Evolutionary conservation across 176 grass and related monocot species (phyloP), one percentile per base, ranked within the genome.

Genomic region (Aegilops tauschii): DNA sequence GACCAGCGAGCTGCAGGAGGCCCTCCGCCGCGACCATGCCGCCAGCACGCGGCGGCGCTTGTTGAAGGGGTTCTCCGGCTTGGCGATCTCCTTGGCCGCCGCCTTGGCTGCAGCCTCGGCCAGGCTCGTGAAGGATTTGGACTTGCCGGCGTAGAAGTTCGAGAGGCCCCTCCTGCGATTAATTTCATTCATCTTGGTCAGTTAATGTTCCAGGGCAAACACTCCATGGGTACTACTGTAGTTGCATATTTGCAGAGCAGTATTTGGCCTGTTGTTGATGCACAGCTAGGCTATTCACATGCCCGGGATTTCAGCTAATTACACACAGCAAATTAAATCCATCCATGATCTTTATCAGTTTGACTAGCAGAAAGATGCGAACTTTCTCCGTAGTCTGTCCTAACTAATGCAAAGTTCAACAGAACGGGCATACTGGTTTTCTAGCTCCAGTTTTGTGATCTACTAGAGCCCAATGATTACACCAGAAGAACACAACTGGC

Each of bases 21-120:
- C 90, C 14, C 82, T 69, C 12, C 92, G 82, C 49, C 85, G 76
- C 4, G 88, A 89, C 84, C 87, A 93, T 3, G 90, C 88, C 3
- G 83, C 85, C 17, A 91, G 82, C 27, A 95, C 61, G 36, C 93
- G 90, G 9, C 92, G 86, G 12, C 93, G 86, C 80, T 97, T 97
- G 89, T 97, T 97, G 85, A 97, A 95, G 2, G 93, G 93, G 79
- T 95, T 97, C 86, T 97, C 95, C 25, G 93, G 95, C 87, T 97
- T 97, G 18, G 89, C 79, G 62, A 97, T 90, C 77, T 95, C 95
- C 79, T 83, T 90, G 13, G 89, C 87, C 0, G 66, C 86, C 12
- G 87, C 88, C 61, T 52, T 89, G 32, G 92, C 80, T 3, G 92
- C 88, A 1, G 89, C 90, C 76, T 95, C 87, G 2, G 76, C 84